Percentiles rank a stretch among this genome's conserved stretches.
These are phyloP conservation scores for Orbilia brochopaga DNA, from an alignment of 2,329 filamentous ascomycete species.

Conservation along the genomic window DNA sequence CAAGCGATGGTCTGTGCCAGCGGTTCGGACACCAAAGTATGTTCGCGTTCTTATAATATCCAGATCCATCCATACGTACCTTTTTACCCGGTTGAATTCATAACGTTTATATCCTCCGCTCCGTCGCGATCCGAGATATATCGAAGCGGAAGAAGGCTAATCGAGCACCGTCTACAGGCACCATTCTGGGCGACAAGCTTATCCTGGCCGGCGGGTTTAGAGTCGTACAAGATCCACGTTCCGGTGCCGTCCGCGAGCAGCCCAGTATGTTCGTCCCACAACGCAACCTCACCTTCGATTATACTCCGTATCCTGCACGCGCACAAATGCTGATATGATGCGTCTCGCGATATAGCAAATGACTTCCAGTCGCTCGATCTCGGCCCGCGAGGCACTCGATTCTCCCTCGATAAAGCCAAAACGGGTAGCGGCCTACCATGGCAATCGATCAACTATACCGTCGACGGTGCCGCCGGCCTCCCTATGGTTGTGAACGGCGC, in stretches of 20 bases:
- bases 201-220: constrained; percentile 37
- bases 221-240: constrained; percentile 29
- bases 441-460: constrained; percentile 48
- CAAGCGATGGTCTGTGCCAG: constrained; percentile 41
- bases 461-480: constrained; percentile 34
- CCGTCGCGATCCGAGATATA: not conserved
- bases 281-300: constrained; percentile 21
- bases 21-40: constrained; percentile 45
- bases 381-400: constrained; percentile 25
- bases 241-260: constrained; percentile 24
- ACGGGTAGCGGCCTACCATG: constrained; percentile 15
- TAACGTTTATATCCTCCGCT: not conserved
- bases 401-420: constrained; percentile 13
- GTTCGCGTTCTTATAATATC: too few relatives aligned
- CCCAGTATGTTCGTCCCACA: constrained; percentile 29
- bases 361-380: constrained; percentile 45
- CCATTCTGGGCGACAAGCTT: constrained; percentile 37
- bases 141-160: not conserved
- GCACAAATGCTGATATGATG: constrained; percentile 7
- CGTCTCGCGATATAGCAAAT: constrained; percentile 25
- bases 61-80: too few relatives aligned
- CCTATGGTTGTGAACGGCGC: constrained; percentile 42
- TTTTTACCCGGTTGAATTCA: not conserved
- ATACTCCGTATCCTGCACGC: constrained; percentile 1
- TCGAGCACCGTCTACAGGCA: constrained; percentile 13